These are phyloP conservation scores for Spathaspora sp. DNA, from an alignment of 805 yeast species.

Conservation along the genomic window DNA sequence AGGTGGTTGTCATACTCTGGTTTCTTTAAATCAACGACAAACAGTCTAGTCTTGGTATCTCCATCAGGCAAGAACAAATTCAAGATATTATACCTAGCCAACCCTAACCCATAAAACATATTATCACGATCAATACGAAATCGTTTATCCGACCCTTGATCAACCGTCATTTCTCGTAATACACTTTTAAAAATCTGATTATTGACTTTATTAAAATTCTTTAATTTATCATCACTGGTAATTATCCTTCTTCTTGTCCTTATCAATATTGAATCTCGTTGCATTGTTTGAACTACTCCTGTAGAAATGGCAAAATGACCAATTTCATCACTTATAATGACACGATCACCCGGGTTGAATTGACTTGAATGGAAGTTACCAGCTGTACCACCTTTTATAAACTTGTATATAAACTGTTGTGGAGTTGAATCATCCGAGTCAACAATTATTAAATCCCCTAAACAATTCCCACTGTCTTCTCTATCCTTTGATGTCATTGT, in stretches of 20 bases:
- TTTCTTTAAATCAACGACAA: constrained; percentile 50
- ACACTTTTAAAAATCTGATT: constrained; percentile 55
- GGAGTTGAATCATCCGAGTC: constrained; percentile 13
- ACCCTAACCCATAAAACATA: constrained; percentile 66
- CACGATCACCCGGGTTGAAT: constrained; percentile 54
- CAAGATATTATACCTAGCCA: constrained; percentile 73
- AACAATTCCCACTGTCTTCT: constrained; percentile 41
- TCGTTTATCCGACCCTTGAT: constrained; percentile 5
- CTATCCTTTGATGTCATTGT: constrained; percentile 53
- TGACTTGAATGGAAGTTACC: constrained; percentile 35
- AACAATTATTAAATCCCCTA: constrained; percentile 50
- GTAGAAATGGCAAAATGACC: constrained; percentile 74
- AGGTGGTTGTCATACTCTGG: constrained; percentile 36
- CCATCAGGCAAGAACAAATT: constrained; percentile 58
- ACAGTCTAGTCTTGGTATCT: constrained; percentile 40
- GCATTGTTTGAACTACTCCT: constrained; percentile 51
- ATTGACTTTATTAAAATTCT: constrained; percentile 37
- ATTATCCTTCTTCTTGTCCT: constrained; percentile 53
- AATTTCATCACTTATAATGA: constrained; percentile 72
- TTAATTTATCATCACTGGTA: constrained; percentile 34
- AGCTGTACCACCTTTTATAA: constrained; percentile 32
- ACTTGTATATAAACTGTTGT: constrained; percentile 45
- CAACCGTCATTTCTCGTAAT: constrained; percentile 17
- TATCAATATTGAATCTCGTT: constrained; percentile 42
- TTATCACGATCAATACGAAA: constrained; percentile 82